Conservation (phyloP, 257 asterid genomes). For the Cruciata laevipes region DNA sequence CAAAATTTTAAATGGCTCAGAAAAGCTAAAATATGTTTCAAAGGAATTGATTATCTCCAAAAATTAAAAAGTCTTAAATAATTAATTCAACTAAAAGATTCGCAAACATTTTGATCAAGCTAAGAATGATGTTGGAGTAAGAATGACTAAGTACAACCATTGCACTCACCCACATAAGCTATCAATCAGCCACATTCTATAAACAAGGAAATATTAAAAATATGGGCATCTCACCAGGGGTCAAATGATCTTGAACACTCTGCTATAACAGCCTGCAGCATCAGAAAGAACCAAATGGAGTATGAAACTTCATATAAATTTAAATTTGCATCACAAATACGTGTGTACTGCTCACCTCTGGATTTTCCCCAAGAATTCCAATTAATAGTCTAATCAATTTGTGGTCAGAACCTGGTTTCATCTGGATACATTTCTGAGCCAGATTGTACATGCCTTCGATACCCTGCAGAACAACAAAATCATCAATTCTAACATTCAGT, state of each 20-base stretch:
- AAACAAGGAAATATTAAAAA: neutral
- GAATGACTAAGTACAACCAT: neutral
- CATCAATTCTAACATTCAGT: slow-evolving; percentile 8
- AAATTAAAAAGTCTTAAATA: too few species aligned
- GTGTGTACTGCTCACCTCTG: slow-evolving; percentile 46
- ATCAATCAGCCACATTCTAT: neutral
- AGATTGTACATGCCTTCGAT: slow-evolving; percentile 74
- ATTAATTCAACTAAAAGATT: too few species aligned
- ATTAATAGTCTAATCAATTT: slow-evolving; percentile 64
- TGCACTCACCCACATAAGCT: neutral
- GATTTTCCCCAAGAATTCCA: slow-evolving; percentile 82
- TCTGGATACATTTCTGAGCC: slow-evolving; percentile 82
- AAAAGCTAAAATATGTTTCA: too few species aligned
- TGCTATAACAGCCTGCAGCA: slow-evolving; percentile 72
- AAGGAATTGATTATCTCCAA: too few species aligned
- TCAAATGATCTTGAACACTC: slow-evolving; percentile 95
- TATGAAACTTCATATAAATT: slow-evolving; percentile 11
- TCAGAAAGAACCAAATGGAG: slow-evolving; percentile 19
- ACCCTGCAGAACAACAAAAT: slow-evolving; percentile 49
- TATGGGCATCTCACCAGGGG: slow-evolving; percentile 62
- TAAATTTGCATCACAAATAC: slow-evolving; percentile 7
- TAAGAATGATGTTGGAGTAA: too few species aligned
- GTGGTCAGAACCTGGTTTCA: slow-evolving; percentile 65
- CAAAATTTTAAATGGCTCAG: too few species aligned
- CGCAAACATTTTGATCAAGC: too few species aligned